Conservation (phyloP, 2,329 filamentous ascomycete genomes). For the Apiospora rasikravindrae region DNA sequence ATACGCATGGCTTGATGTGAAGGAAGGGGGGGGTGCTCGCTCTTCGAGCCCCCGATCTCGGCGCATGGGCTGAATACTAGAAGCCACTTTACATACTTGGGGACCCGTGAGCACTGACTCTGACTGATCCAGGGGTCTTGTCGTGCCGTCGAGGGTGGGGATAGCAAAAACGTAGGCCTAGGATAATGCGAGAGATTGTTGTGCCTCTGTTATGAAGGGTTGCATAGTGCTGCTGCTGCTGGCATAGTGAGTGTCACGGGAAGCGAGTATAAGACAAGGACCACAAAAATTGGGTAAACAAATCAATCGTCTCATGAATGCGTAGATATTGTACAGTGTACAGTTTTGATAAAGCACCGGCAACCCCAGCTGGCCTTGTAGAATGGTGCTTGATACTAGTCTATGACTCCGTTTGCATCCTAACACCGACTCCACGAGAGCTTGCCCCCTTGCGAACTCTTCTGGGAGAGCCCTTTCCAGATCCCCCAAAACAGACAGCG, state of each 20-base stretch:
- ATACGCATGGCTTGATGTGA: too few species aligned
- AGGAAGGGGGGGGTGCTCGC: background rate
- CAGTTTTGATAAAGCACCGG: constrained; percentile 8
- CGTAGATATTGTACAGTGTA: constrained; percentile 24
- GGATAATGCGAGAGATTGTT: background rate
- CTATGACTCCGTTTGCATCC: constrained; percentile 15
- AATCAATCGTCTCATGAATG: constrained; percentile 20
- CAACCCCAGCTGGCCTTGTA: constrained; percentile 8
- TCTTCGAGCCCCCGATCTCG: background rate
- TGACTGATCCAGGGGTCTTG: background rate
- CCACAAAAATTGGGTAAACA: background rate
- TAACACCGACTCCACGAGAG: constrained; percentile 13
- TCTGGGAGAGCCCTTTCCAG: background rate
- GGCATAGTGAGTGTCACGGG: background rate
- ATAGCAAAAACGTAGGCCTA: background rate
- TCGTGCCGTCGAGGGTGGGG: constrained; percentile 10
- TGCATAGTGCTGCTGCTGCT: background rate
- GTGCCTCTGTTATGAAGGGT: background rate
- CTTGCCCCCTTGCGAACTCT: background rate
- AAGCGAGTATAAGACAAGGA: background rate
- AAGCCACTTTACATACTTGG: background rate
- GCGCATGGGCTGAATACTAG: background rate
- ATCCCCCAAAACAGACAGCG: background rate
- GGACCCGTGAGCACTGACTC: background rate
- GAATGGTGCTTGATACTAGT: background rate